A percentile compares a stretch with the other conserved stretches of the same genome.
These are phyloP conservation scores for Sporisorium exsertum DNA, from an alignment of 1,284 basidiomycete species.

Conservation along the genomic window DNA sequence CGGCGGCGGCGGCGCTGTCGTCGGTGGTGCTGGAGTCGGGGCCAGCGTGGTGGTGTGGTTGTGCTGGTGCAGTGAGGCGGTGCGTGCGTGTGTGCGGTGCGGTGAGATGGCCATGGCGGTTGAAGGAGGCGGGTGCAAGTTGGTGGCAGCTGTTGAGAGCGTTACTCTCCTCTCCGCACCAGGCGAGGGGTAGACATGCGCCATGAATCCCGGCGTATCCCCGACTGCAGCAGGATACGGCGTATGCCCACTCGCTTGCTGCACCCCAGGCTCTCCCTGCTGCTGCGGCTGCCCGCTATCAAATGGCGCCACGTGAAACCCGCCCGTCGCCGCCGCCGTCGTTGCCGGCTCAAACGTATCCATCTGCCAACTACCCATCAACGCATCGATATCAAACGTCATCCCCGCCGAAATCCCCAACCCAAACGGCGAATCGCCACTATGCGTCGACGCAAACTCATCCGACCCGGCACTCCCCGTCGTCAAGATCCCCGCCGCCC, in stretches of 20 bases:
- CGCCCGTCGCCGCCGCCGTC: too few relatives aligned
- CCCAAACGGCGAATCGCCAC: slow-evolving; percentile 46
- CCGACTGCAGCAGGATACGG: slow-evolving; percentile 1
- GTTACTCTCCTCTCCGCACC: not conserved
- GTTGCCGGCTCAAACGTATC: slow-evolving; percentile 18
- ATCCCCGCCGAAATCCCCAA: slow-evolving; percentile 44
- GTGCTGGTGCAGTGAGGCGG: slow-evolving; percentile 11
- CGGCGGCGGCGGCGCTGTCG: not conserved
- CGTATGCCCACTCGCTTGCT: slow-evolving; percentile 12
- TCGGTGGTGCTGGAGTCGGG: not conserved
- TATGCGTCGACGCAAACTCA: slow-evolving; percentile 42
- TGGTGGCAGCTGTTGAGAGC: not conserved
- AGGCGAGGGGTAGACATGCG: not conserved
- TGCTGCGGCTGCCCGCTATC: slow-evolving; percentile 7
- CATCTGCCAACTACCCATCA: slow-evolving; percentile 48
- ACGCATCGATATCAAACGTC: slow-evolving; percentile 47
- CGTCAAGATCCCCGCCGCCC: slow-evolving; percentile 21
- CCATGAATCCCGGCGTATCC: slow-evolving; percentile 1
- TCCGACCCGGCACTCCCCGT: slow-evolving; percentile 30
- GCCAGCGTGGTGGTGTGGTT: not conserved
- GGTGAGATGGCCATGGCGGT: slow-evolving; percentile 4
- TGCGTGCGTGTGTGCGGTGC: slow-evolving; percentile 10
- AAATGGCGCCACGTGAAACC: slow-evolving; percentile 1
- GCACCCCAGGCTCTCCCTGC: too few relatives aligned
- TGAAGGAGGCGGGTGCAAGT: slow-evolving; percentile 9